Evolutionary conservation across 441 rosid genomes (phyloP).

Genomic region (Lepidium campestre): DNA sequence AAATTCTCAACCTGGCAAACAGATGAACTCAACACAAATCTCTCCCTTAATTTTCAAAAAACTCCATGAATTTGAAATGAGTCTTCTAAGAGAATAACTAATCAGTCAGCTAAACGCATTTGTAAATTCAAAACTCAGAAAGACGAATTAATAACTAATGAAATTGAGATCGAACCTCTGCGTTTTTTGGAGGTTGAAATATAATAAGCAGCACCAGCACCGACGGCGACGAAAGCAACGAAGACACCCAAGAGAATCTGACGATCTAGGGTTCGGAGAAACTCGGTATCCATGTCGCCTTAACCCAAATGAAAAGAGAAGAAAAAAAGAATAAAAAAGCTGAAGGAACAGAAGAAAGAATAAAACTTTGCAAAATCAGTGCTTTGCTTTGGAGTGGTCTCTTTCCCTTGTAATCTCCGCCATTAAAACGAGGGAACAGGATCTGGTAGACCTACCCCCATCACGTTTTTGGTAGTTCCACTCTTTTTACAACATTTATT

Average conservation of each 20-base stretch:
- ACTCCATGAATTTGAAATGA: background rate
- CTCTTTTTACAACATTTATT: background rate
- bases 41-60: background rate
- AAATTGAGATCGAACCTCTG: conserved; percentile 8
- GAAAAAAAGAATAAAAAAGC: background rate
- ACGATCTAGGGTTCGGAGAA: conserved; percentile 54
- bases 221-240: conserved; percentile 68
- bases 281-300: conserved; percentile 42
- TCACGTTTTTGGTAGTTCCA: background rate
- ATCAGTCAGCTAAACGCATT: background rate
- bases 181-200: conserved; percentile 57
- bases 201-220: conserved; percentile 50
- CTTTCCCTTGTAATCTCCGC: conserved; percentile 20
- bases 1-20: background rate
- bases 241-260: conserved; percentile 66
- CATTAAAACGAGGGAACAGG: conserved; percentile 12
- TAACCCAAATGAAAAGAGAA: background rate
- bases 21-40: background rate
- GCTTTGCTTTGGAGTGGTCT: background rate
- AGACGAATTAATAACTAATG: background rate
- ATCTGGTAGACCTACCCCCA: conserved; percentile 28
- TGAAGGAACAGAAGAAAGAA: background rate
- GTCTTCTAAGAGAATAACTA: background rate
- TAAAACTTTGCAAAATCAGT: background rate
- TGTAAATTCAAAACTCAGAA: background rate